phyloP scores from a whole-genome alignment of 805 yeast genomes.

The Danielia reshetovae region DNA sequence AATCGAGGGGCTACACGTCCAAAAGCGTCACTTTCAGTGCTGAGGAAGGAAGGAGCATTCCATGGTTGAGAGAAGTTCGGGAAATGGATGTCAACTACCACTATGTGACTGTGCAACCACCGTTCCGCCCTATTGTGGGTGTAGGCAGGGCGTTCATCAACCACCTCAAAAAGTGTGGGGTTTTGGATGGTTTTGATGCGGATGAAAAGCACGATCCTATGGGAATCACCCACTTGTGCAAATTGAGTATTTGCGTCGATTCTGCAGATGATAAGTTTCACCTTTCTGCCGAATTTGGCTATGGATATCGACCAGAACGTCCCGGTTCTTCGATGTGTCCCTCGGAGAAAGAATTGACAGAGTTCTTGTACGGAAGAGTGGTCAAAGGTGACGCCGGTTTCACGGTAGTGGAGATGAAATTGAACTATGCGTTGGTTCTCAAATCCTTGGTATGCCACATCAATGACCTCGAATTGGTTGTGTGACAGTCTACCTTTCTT shows the following conservation, averaged over 20 bases:
- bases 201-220: too few species aligned
- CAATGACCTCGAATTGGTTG: constrained; percentile 12
- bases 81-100: constrained; percentile 8
- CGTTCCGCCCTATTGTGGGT: constrained; percentile 9
- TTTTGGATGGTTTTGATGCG: constrained; percentile 10
- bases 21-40: constrained; percentile 9
- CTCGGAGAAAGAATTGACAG: neutral
- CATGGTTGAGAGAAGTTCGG: constrained; percentile 11
- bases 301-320: constrained; percentile 5
- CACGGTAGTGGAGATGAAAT: constrained; percentile 11
- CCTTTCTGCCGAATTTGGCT: constrained; percentile 7
- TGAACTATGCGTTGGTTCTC: constrained; percentile 11
- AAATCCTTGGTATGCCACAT: constrained; percentile 7
- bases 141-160: constrained; percentile 13
- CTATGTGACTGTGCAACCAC: constrained; percentile 10
- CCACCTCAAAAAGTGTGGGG: constrained; percentile 12
- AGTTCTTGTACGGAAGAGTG: constrained; percentile 2
- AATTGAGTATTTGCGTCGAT: constrained; percentile 6
- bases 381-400: constrained; percentile 8
- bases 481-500: too few species aligned
- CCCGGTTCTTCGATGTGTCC: neutral
- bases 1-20: neutral
- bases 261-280: constrained; percentile 4
- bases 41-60: constrained; percentile 5
- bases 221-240: constrained; percentile 10